phyloP scores from a whole-genome alignment of 83 land plant species.

The Thuja plicata region DNA sequence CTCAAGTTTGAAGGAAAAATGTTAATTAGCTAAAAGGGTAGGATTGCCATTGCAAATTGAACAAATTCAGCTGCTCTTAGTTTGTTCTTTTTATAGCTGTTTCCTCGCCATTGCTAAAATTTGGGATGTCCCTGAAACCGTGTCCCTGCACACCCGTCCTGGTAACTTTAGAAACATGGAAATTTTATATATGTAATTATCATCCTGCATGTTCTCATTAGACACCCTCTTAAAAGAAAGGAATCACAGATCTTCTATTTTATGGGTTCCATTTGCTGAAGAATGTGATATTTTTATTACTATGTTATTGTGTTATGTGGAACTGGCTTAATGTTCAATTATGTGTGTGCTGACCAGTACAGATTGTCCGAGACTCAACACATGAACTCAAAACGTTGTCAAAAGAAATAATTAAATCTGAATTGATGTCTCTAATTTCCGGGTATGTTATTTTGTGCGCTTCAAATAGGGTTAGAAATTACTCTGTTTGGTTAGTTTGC shows the following conservation, averaged over 20 bases:
- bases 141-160: too few relatives aligned
- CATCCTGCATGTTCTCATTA: not conserved
- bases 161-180: not conserved
- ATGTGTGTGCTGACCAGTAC: not conserved
- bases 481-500: not conserved
- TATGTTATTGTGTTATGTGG: not conserved
- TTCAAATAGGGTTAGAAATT: not conserved
- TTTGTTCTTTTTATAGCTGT: too few relatives aligned
- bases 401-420: not conserved
- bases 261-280: not conserved
- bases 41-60: too few relatives aligned
- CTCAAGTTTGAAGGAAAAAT: too few relatives aligned
- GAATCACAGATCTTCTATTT: not conserved
- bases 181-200: not conserved
- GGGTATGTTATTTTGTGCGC: slow-evolving; percentile 1
- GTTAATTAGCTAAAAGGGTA: too few relatives aligned
- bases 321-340: not conserved
- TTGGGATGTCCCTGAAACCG: too few relatives aligned
- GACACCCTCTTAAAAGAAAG: not conserved
- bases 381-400: not conserved
- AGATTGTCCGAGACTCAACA: not conserved
- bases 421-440: not conserved
- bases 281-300: not conserved
- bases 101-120: too few relatives aligned
- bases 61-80: too few relatives aligned